Conservation (phyloP, 2,329 filamentous ascomycete genomes). For the Hypoxylon sp. region DNA sequence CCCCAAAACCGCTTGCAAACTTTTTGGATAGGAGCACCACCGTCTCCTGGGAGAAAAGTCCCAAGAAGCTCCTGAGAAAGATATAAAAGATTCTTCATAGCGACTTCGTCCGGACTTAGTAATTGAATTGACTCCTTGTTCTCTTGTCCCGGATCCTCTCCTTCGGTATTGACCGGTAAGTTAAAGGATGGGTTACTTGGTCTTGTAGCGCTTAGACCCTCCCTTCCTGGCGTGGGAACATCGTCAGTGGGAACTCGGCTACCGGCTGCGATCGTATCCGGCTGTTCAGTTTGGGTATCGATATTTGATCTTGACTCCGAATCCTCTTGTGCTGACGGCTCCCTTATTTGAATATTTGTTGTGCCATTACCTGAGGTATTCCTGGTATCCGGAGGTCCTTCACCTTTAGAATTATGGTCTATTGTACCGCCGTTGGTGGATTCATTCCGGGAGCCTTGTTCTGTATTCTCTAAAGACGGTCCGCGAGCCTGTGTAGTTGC, state of each 20-base stretch:
- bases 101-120: not conserved
- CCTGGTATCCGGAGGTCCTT: not conserved
- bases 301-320: not conserved
- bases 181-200: not conserved
- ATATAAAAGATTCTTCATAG: constrained; percentile 6
- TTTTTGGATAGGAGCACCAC: not conserved
- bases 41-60: constrained; percentile 16
- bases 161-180: not conserved
- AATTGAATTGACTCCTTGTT: not conserved
- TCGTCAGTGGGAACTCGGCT: not conserved
- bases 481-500: not conserved
- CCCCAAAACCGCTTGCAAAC: constrained; percentile 22
- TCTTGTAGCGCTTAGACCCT: not conserved
- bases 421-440: not conserved
- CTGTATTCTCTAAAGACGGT: not conserved
- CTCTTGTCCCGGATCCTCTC: not conserved
- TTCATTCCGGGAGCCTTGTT: not conserved
- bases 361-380: not conserved
- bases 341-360: not conserved
- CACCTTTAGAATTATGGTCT: not conserved
- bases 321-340: not conserved
- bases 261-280: not conserved
- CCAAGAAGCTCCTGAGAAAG: constrained; percentile 16
- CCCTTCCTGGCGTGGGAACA: too few species aligned
- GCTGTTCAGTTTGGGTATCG: not conserved